A percentile compares a stretch with the other conserved stretches of the same genome.
Evolutionary conservation across 495 filamentous ascomycete genomes (phyloP).

Genomic region (Annulohypoxylon maeteangense): DNA sequence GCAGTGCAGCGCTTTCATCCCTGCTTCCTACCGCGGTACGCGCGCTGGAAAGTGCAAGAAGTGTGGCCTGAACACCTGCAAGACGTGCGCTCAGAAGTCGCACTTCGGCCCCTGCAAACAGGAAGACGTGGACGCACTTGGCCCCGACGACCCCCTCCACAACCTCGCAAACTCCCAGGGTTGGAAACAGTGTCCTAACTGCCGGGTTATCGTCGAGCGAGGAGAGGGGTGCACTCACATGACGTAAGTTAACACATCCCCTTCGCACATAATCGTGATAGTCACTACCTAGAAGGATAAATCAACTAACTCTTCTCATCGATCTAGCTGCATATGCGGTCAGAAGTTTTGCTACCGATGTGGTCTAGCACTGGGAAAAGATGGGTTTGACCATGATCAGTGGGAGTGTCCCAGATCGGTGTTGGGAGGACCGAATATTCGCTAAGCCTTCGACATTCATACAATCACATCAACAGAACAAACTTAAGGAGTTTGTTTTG

Average conservation of each 20-base stretch:
- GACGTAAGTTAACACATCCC: not conserved
- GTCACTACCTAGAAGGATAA: too few species aligned
- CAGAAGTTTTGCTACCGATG: not conserved
- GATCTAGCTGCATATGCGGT: not conserved
- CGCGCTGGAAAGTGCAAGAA: slow-evolving; percentile 1
- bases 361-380: too few species aligned
- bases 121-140: not conserved
- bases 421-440: too few species aligned
- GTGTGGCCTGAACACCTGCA: slow-evolving; percentile 23
- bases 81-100: slow-evolving; percentile 5
- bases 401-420: too few species aligned
- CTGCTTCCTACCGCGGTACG: not conserved
- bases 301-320: not conserved
- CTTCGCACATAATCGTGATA: not conserved
- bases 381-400: too few species aligned
- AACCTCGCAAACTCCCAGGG: not conserved
- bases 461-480: too few species aligned
- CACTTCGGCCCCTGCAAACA: slow-evolving; percentile 4
- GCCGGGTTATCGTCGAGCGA: slow-evolving; percentile 9
- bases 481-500: too few species aligned
- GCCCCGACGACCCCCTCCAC: not conserved
- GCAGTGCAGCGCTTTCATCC: slow-evolving; percentile 1
- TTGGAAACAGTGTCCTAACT: slow-evolving; percentile 29
- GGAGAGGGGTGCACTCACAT: slow-evolving; percentile 10
- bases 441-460: too few species aligned